These are phyloP conservation scores for Pythium aristosporum DNA, from an alignment of 352 stramenopile genomes.

Conservation along the genomic window DNA sequence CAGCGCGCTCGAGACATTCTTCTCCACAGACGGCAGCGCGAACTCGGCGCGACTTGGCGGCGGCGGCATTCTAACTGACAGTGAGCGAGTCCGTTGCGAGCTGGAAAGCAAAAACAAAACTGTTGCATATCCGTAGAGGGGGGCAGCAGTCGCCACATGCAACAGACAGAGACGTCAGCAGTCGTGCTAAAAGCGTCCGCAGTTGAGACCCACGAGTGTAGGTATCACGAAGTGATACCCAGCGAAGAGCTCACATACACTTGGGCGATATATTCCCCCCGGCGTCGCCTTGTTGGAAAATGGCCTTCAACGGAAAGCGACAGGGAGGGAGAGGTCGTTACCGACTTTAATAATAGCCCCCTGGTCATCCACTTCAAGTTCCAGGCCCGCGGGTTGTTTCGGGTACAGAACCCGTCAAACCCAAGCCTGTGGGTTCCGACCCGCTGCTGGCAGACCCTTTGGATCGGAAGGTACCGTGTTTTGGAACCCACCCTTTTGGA, in stretches of 20 bases:
- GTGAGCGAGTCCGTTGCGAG: background rate
- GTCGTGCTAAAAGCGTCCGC: background rate
- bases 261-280: background rate
- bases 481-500: no score
- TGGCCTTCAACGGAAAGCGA: background rate
- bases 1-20: constrained; percentile 34
- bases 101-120: background rate
- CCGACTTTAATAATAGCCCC: constrained; percentile 13
- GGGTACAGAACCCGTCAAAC: no score
- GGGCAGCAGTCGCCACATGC: background rate
- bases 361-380: constrained; percentile 17
- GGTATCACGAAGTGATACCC: background rate
- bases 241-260: constrained; percentile 2
- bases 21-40: background rate
- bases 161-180: constrained; percentile 2
- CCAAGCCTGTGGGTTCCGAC: no score
- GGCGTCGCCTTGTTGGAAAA: constrained; percentile 3
- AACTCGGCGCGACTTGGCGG: constrained; percentile 2
- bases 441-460: no score
- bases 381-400: constrained; percentile 8
- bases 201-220: background rate
- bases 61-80: background rate
- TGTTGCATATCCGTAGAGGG: background rate
- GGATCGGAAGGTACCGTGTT: no score
- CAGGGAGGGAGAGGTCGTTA: constrained; percentile 1